Conservation (phyloP, 805 yeast genomes). For the Zygotorulaspora florentina region DNA sequence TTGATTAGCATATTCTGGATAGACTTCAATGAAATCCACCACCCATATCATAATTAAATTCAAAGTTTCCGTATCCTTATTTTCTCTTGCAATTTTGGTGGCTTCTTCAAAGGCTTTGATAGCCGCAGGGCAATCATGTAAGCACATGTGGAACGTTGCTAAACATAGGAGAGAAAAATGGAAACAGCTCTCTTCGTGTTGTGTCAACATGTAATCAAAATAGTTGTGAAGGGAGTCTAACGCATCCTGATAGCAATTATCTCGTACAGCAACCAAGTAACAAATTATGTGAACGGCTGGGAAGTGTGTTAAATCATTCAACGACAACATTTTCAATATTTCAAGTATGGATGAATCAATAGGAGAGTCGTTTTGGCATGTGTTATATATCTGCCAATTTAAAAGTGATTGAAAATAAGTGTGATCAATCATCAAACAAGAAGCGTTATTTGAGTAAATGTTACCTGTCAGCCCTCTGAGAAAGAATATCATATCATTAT, state of each 20-base stretch:
- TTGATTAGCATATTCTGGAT: constrained; percentile 53
- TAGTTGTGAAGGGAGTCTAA: constrained; percentile 53
- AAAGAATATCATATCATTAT: constrained; percentile 15
- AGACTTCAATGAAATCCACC: constrained; percentile 60
- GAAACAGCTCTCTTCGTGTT: constrained; percentile 57
- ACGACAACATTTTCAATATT: constrained; percentile 10
- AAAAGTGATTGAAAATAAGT: constrained; percentile 23
- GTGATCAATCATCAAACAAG: constrained; percentile 9
- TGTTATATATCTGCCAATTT: constrained; percentile 20
- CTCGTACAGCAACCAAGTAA: constrained; percentile 18
- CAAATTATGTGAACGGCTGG: constrained; percentile 26
- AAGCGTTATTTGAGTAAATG: not conserved
- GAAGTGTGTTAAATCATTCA: constrained; percentile 24
- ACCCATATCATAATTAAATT: constrained; percentile 73
- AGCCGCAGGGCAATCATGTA: constrained; percentile 65
- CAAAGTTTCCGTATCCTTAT: constrained; percentile 67
- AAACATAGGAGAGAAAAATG: constrained; percentile 72
- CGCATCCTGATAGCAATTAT: constrained; percentile 33
- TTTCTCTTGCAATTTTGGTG: constrained; percentile 80
- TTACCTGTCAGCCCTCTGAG: constrained; percentile 4
- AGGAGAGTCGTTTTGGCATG: constrained; percentile 5
- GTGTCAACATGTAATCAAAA: constrained; percentile 73
- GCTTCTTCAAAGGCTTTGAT: constrained; percentile 81
- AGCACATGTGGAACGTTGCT: constrained; percentile 67
- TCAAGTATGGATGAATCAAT: constrained; percentile 3